Evolutionary conservation across 2,329 filamentous ascomycete species (phyloP).

Genomic region (Claviceps sp.): DNA sequence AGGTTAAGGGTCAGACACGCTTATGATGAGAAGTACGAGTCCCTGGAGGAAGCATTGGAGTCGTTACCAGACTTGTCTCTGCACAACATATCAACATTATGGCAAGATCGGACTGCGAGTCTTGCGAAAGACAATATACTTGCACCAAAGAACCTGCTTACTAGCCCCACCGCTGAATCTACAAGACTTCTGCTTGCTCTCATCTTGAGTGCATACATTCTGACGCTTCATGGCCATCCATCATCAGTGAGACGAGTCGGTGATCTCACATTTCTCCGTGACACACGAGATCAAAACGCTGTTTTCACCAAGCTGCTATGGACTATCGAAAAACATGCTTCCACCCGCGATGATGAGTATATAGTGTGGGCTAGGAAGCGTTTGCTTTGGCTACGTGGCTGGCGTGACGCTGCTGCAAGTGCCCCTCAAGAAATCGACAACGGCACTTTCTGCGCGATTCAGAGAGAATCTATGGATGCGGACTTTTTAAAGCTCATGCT

Average conservation of each 20-base stretch:
- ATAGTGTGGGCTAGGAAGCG: conserved; percentile 50
- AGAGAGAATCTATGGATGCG: conserved; percentile 48
- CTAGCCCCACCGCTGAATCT: conserved; percentile 41
- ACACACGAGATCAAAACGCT: conserved; percentile 49
- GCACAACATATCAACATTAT: conserved; percentile 11
- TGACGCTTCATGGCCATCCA: conserved; percentile 35
- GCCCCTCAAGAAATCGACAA: conserved; percentile 31
- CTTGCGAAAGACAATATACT: conserved; percentile 35
- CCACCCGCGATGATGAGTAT: conserved; percentile 48
- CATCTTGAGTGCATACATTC: conserved; percentile 44
- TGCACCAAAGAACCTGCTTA: conserved; percentile 48
- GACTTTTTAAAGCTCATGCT: conserved; percentile 59
- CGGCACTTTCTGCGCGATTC: conserved; percentile 50
- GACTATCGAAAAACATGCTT: conserved; percentile 31
- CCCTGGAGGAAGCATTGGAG: conserved; percentile 33
- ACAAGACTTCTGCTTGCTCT: conserved; percentile 49
- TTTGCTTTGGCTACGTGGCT: conserved; percentile 60
- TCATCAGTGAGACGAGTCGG: conserved; percentile 40
- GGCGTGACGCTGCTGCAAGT: conserved; percentile 39
- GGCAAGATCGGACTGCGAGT: conserved; percentile 15
- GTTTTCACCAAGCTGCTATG: conserved; percentile 48
- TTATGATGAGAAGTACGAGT: conserved; percentile 41
- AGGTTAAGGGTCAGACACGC: conserved; percentile 44
- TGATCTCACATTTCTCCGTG: conserved; percentile 50
- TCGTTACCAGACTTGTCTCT: conserved; percentile 27